A percentile compares a stretch with the other conserved stretches of the same genome.
These are phyloP conservation scores for Scleroderma bovista DNA, from an alignment of 768 basidiomycete species.

Conservation along the genomic window DNA sequence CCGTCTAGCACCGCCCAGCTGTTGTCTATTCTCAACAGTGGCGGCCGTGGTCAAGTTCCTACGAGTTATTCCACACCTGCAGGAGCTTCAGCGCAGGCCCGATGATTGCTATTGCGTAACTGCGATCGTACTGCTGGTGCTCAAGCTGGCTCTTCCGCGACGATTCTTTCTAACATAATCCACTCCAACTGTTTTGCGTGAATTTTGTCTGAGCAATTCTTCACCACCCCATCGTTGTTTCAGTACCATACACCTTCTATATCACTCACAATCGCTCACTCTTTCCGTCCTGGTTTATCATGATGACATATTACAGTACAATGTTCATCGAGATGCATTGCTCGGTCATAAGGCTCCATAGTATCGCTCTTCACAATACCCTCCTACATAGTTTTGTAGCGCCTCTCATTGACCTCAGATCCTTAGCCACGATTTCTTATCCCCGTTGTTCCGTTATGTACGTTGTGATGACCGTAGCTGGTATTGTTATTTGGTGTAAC, in stretches of 20 bases:
- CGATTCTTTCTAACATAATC: constrained; percentile 14
- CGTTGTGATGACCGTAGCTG: neutral
- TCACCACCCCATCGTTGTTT: constrained; percentile 15
- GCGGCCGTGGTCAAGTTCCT: constrained; percentile 8
- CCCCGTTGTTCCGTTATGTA: constrained; percentile 3
- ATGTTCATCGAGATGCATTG: constrained; percentile 13
- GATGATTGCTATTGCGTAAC: constrained; percentile 12
- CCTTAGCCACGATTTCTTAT: constrained; percentile 6
- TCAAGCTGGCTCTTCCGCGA: neutral
- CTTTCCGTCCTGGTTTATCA: constrained; percentile 8
- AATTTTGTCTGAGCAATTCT: constrained; percentile 20
- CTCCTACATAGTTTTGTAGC: constrained; percentile 31
- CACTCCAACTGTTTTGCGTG: constrained; percentile 15
- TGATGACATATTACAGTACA: constrained; percentile 25
- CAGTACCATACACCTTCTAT: constrained; percentile 26
- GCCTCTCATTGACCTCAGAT: constrained; percentile 2
- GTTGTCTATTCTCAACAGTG: constrained; percentile 32
- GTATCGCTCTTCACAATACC: constrained; percentile 27
- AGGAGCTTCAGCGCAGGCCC: constrained; percentile 15
- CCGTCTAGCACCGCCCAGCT: constrained; percentile 24
- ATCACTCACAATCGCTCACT: constrained; percentile 11
- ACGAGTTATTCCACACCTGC: constrained; percentile 8
- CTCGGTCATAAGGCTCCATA: constrained; percentile 11
- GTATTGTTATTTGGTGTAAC: neutral
- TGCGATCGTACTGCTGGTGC: neutral